A percentile compares a stretch with the other conserved stretches of the same genome.
These are phyloP conservation scores for Apium graveolens DNA, from an alignment of 129 eudicot species.

Conservation along the genomic window DNA sequence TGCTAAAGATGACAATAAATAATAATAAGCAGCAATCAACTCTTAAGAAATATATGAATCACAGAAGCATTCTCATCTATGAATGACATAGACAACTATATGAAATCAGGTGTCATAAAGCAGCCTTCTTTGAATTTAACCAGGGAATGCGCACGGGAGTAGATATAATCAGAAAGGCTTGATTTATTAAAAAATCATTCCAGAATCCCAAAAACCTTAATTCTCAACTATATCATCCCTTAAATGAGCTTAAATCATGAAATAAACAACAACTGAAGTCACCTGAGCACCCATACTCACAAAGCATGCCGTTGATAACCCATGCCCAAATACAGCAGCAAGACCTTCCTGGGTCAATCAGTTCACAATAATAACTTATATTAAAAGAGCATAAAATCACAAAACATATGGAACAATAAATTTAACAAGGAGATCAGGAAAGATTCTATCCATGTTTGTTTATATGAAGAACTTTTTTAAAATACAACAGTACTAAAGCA, in stretches of 20 bases:
- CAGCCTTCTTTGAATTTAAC: no score
- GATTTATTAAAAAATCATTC: no score
- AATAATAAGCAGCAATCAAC: no score
- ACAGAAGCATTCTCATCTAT: no score
- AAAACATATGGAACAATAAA: background rate
- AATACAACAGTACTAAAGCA: background rate
- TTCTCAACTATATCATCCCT: no score
- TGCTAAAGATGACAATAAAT: background rate
- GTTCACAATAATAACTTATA: background rate
- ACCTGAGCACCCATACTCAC: conserved; percentile 91
- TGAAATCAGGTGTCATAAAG: no score
- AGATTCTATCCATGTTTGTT: background rate
- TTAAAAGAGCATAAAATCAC: background rate
- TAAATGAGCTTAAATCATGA: background rate
- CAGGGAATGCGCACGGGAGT: background rate
- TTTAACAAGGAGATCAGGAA: background rate
- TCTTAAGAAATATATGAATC: no score
- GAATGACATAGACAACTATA: no score
- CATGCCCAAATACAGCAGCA: conserved; percentile 96
- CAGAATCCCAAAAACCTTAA: no score
- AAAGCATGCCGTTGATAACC: conserved; percentile 88
- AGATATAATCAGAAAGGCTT: no score
- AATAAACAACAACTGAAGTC: conserved; percentile 38
- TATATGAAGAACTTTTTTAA: background rate
- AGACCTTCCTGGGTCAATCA: conserved; percentile 71